A percentile compares a stretch with the other conserved stretches of the same genome.
Conservation (phyloP, 2,329 filamentous ascomycete genomes). For the Cryphonectria japonica region DNA sequence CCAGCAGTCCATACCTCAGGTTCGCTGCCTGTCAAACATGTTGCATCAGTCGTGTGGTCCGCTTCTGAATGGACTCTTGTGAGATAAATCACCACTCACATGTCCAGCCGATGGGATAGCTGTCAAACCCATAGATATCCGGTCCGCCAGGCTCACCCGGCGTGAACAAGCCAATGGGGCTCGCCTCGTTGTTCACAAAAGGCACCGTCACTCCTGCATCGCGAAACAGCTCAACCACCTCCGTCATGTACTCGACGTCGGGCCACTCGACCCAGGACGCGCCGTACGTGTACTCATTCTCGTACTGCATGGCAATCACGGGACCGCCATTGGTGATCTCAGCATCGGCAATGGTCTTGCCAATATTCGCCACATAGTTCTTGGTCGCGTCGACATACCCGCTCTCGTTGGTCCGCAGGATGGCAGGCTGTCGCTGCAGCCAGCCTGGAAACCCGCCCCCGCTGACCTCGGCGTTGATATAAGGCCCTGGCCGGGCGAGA, state of each 20-base stretch:
- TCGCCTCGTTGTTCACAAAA: constrained; percentile 75
- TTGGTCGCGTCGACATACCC: constrained; percentile 70
- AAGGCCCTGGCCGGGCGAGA: constrained; percentile 71
- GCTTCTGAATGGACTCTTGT: constrained; percentile 38
- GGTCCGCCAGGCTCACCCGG: constrained; percentile 61
- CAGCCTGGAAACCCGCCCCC: constrained; percentile 83
- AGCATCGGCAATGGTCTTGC: constrained; percentile 68
- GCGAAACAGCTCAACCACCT: constrained; percentile 69
- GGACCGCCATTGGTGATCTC: constrained; percentile 86
- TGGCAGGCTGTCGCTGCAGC: constrained; percentile 70
- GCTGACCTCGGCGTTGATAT: constrained; percentile 77
- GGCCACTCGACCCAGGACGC: constrained; percentile 58
- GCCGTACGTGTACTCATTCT: constrained; percentile 75
- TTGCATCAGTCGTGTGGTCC: not conserved
- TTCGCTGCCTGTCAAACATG: constrained; percentile 18
- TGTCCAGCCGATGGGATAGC: constrained; percentile 64
- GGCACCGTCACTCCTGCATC: constrained; percentile 74
- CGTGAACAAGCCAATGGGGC: constrained; percentile 61
- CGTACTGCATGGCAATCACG: constrained; percentile 77
- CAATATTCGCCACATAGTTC: constrained; percentile 62
- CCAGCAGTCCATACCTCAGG: constrained; percentile 63
- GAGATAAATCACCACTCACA: constrained; percentile 39
- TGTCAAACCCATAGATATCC: constrained; percentile 70
- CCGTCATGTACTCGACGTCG: constrained; percentile 69
- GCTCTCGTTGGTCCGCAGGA: constrained; percentile 63